Conservation (phyloP, 2,329 filamentous ascomycete species). For the Neoarthrinium moseri region DNA sequence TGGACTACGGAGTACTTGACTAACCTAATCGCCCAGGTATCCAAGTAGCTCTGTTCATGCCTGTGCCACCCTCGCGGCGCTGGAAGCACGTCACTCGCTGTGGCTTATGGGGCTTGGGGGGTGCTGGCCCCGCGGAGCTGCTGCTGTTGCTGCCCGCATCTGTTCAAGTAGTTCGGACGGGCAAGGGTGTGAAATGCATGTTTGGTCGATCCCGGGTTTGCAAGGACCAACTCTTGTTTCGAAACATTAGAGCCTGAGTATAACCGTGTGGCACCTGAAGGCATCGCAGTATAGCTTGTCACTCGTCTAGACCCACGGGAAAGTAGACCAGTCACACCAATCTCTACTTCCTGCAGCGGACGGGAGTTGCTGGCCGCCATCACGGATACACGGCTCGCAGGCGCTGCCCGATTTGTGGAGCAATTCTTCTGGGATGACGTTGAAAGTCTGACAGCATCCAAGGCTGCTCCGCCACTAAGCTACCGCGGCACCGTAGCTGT, state of each 20-base stretch:
- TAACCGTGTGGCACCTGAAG: too few species aligned
- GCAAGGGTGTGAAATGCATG: background rate
- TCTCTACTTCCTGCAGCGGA: too few species aligned
- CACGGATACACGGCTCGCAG: background rate
- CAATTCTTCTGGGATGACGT: conserved; percentile 6
- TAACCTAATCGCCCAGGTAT: too few species aligned
- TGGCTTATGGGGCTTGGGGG: background rate
- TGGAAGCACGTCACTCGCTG: background rate
- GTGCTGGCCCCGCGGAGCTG: background rate
- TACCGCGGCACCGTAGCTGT: background rate
- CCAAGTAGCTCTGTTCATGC: too few species aligned
- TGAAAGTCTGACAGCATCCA: background rate
- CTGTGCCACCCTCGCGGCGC: too few species aligned
- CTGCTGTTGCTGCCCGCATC: background rate
- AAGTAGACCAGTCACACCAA: background rate
- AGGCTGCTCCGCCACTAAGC: conserved; percentile 2
- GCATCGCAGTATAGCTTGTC: background rate
- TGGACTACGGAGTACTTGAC: too few species aligned
- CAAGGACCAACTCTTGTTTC: conserved; percentile 5
- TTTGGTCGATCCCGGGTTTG: background rate
- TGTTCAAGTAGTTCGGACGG: background rate
- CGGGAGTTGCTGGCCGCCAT: too few species aligned
- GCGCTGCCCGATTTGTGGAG: conserved; percentile 1
- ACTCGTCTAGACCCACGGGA: background rate
- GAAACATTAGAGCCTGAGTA: background rate